Conservation (phyloP, 2,329 filamentous ascomycete genomes). For the Scedosporium dehoogii region DNA sequence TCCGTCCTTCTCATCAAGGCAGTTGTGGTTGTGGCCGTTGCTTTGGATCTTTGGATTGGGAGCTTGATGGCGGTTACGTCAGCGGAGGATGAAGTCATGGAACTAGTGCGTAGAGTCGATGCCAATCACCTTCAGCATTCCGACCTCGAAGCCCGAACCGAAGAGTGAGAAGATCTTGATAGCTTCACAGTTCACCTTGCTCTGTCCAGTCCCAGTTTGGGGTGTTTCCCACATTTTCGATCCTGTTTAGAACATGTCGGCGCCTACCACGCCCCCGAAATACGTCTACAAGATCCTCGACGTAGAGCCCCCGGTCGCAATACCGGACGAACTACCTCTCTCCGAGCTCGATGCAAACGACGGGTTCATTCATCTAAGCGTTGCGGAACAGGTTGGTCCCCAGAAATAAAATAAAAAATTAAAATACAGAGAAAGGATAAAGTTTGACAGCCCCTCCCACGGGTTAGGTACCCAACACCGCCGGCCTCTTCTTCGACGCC, state of each 20-base stretch:
- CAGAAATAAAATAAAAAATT: not conserved
- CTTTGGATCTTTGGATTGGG: too few relatives aligned
- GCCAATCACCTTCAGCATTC: too few relatives aligned
- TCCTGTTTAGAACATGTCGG: not conserved
- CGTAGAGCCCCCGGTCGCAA: slow-evolving; percentile 37
- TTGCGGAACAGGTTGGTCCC: slow-evolving; percentile 37
- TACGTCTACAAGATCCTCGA: slow-evolving; percentile 54
- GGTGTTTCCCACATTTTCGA: not conserved
- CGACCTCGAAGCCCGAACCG: too few relatives aligned
- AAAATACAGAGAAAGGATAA: not conserved
- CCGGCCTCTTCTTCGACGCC: slow-evolving; percentile 32
- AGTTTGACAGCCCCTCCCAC: not conserved
- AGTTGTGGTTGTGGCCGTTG: too few relatives aligned
- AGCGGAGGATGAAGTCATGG: not conserved
- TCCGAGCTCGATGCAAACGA: slow-evolving; percentile 50
- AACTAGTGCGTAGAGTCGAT: too few relatives aligned
- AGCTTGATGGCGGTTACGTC: not conserved
- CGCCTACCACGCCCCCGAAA: slow-evolving; percentile 22
- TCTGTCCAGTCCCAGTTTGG: not conserved
- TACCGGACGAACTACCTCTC: slow-evolving; percentile 44
- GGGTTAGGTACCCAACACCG: slow-evolving; percentile 32
- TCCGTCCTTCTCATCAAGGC: too few relatives aligned
- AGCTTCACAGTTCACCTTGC: not conserved
- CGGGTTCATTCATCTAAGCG: slow-evolving; percentile 53
- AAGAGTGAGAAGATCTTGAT: not conserved